Percentiles rank a stretch among this genome's conserved stretches.
Conservation (phyloP, 768 basidiomycete genomes). For the Lentinula detonsa region DNA sequence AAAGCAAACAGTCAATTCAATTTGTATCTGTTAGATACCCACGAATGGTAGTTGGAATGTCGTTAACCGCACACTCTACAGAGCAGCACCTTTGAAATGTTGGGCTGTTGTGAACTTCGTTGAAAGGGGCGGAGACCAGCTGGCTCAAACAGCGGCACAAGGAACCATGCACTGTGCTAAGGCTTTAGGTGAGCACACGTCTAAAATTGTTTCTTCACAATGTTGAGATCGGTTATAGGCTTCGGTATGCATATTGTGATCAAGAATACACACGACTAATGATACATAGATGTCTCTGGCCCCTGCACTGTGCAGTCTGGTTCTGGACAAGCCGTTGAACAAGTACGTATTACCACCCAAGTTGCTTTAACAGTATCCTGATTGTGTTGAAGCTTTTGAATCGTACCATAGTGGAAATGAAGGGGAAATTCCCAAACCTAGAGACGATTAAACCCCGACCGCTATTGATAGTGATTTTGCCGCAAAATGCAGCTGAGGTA, state of each 20-base stretch:
- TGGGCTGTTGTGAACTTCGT: slow-evolving; percentile 17
- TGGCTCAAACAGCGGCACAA: background rate
- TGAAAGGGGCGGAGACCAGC: background rate
- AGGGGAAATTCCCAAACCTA: background rate
- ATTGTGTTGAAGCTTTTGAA: background rate
- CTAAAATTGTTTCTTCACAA: background rate
- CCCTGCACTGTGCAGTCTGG: background rate
- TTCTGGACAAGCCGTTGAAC: slow-evolving; percentile 2
- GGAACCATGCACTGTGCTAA: background rate
- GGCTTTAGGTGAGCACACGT: background rate
- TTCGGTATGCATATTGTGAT: background rate
- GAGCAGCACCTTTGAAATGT: slow-evolving; percentile 8
- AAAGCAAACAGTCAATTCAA: background rate
- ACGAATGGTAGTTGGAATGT: slow-evolving; percentile 23
- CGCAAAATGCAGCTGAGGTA: slow-evolving; percentile 38
- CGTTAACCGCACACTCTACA: slow-evolving; percentile 12
- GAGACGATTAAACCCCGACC: slow-evolving; percentile 6
- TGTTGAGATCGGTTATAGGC: background rate
- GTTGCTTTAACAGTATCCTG: background rate
- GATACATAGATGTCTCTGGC: background rate
- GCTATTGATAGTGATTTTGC: slow-evolving; percentile 48
- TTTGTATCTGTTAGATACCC: slow-evolving; percentile 17
- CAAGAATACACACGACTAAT: background rate
- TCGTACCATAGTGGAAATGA: background rate
- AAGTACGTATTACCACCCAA: background rate